phyloP scores from a whole-genome alignment of 169 alveolate species.

The Theileria orientalis region DNA sequence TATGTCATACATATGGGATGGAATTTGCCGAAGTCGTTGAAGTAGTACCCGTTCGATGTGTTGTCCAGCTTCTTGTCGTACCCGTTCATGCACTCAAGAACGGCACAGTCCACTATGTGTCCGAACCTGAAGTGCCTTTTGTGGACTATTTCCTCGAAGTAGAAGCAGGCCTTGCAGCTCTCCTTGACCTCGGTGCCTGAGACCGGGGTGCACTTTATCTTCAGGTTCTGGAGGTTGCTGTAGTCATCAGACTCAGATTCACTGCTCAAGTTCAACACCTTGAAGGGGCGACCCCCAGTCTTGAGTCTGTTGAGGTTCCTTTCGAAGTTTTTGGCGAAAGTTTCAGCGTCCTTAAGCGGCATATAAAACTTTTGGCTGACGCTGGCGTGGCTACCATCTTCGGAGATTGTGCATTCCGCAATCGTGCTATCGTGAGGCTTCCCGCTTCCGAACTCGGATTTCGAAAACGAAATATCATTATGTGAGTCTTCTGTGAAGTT shows the following conservation, averaged over 20 bases:
- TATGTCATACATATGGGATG: conserved; percentile 56
- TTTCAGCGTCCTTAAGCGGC: conserved; percentile 57
- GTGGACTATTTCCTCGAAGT: conserved; percentile 32
- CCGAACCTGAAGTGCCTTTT: conserved; percentile 58
- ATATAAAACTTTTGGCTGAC: conserved; percentile 30
- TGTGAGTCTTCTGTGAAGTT: not conserved
- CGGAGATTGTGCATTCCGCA: conserved; percentile 53
- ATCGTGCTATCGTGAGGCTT: conserved; percentile 27
- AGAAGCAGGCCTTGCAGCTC: conserved; percentile 40
- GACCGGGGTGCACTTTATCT: conserved; percentile 43
- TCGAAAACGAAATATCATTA: not conserved
- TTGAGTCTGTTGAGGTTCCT: conserved; percentile 2
- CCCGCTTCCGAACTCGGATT: not conserved
- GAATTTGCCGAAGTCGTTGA: conserved; percentile 23
- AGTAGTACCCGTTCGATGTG: conserved; percentile 16
- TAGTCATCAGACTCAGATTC: not conserved
- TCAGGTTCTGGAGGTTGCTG: not conserved
- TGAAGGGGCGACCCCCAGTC: not conserved
- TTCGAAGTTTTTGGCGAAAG: conserved; percentile 19
- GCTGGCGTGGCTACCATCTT: conserved; percentile 11
- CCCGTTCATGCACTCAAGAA: conserved; percentile 56
- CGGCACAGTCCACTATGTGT: conserved; percentile 23
- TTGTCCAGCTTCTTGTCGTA: conserved; percentile 38
- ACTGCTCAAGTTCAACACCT: conserved; percentile 6
- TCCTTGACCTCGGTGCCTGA: conserved; percentile 22